Conservation (phyloP, 225 moss, liverwort and hornwort species). For the Pseudoscleropodium purum region DNA sequence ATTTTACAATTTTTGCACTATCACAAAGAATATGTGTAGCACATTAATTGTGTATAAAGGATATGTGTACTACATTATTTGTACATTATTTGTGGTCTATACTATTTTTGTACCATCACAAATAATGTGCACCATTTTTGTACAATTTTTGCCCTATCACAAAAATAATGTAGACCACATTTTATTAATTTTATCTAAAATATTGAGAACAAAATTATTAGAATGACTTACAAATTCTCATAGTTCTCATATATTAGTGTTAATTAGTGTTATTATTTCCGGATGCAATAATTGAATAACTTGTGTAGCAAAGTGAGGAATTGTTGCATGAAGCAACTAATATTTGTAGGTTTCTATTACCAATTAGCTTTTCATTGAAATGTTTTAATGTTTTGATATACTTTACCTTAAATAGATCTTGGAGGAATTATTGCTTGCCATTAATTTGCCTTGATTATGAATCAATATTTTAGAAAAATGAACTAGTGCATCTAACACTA, state of each 20-base stretch:
- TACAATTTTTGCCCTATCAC: too few species aligned
- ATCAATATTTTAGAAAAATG: neutral
- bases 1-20: neutral
- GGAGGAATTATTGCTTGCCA: rapidly evolving
- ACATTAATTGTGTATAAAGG: too few species aligned
- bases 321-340: neutral
- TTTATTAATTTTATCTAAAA: neutral
- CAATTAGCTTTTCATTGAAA: neutral
- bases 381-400: neutral
- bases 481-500: neutral
- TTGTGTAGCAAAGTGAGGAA: neutral
- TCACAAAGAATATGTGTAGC: too few species aligned
- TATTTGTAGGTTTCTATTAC: neutral
- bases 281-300: neutral
- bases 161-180: too few species aligned
- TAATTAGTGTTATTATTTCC: too few species aligned
- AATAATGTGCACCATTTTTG: too few species aligned
- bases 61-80: too few species aligned
- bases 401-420: neutral
- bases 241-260: neutral
- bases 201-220: rapidly evolving
- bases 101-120: too few species aligned
- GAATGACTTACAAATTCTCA: neutral
- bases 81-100: too few species aligned
- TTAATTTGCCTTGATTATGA: neutral